Conservation (phyloP, 495 filamentous ascomycete genomes). For the Penicillium canariense region DNA sequence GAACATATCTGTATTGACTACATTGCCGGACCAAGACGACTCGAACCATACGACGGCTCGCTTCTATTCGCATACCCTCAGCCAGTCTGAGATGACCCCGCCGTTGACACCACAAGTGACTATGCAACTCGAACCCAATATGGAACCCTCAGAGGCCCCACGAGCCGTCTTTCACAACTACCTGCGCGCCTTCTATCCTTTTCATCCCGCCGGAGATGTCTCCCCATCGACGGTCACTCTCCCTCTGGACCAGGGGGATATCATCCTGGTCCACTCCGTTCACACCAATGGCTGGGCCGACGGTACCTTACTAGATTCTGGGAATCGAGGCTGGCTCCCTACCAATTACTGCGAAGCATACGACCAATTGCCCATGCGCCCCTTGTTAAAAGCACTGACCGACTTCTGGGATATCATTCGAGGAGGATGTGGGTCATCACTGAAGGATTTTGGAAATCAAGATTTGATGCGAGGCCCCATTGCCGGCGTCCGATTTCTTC, state of each 20-base stretch:
- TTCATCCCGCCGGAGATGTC: conserved; percentile 73
- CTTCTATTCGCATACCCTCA: conserved; percentile 28
- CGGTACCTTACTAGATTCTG: conserved; percentile 86
- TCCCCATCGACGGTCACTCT: conserved; percentile 77
- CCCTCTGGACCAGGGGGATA: conserved; percentile 82
- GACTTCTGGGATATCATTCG: conserved; percentile 91
- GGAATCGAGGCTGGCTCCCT: conserved; percentile 91
- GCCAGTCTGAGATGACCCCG: conserved; percentile 61
- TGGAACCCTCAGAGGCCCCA: conserved; percentile 44
- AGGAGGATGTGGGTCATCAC: conserved; percentile 60
- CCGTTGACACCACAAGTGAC: conserved; percentile 68
- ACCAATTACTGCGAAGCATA: conserved; percentile 98
- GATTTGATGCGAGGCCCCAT: conserved; percentile 90
- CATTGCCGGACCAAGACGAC: conserved; percentile 28
- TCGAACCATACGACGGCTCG: conserved; percentile 18
- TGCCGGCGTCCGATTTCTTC: conserved; percentile 82
- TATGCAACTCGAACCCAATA: conserved; percentile 48
- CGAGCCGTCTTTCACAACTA: conserved; percentile 86
- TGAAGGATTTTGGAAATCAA: conserved; percentile 77
- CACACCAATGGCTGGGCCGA: conserved; percentile 99
- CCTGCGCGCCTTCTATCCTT: conserved; percentile 92
- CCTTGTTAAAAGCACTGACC: conserved; percentile 79
- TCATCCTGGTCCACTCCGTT: conserved; percentile 93
- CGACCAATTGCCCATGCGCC: conserved; percentile 79
- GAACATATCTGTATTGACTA: conserved; percentile 42